These are phyloP conservation scores for Ceratocystis diversiconidia DNA, from an alignment of 2,329 filamentous ascomycete genomes.

Conservation along the genomic window DNA sequence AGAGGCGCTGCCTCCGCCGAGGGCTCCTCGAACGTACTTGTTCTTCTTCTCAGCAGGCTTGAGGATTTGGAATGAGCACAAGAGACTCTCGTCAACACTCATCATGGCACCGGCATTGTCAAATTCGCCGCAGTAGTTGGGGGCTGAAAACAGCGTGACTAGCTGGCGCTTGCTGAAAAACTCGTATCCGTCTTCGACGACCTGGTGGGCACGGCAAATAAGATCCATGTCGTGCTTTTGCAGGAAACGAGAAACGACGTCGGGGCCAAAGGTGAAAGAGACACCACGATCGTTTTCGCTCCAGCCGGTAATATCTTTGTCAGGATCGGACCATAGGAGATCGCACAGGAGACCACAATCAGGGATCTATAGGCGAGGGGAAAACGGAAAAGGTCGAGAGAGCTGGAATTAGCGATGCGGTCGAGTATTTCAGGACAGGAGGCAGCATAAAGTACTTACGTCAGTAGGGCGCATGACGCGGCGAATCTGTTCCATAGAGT, in stretches of 20 bases:
- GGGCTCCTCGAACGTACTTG: constrained; percentile 84
- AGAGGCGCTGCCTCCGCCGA: constrained; percentile 31
- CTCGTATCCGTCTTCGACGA: constrained; percentile 97
- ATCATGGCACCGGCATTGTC: constrained; percentile 99
- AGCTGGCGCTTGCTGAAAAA: constrained; percentile 98
- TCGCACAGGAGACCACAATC: constrained; percentile 96
- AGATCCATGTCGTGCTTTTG: constrained; percentile 99
- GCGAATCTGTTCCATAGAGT: constrained; percentile 99
- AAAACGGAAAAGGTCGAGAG: background rate
- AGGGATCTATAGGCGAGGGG: constrained; percentile 54
- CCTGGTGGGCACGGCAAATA: constrained; percentile 96
- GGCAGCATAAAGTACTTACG: constrained; percentile 46
- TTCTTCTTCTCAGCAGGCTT: constrained; percentile 99
- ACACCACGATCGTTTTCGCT: constrained; percentile 98
- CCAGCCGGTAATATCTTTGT: constrained; percentile 99
- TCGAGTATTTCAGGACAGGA: constrained; percentile 1
- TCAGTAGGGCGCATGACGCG: constrained; percentile 97
- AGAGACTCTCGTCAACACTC: constrained; percentile 95
- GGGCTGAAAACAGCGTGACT: constrained; percentile 92
- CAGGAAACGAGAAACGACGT: constrained; percentile 91
- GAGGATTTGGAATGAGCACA: constrained; percentile 99
- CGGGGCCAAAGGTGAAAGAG: constrained; percentile 94
- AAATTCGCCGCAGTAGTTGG: constrained; percentile 98
- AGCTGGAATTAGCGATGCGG: background rate
- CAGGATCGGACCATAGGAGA: constrained; percentile 94